phyloP scores from a whole-genome alignment of 2,329 filamentous ascomycete genomes.

The Cercospora citrullina region DNA sequence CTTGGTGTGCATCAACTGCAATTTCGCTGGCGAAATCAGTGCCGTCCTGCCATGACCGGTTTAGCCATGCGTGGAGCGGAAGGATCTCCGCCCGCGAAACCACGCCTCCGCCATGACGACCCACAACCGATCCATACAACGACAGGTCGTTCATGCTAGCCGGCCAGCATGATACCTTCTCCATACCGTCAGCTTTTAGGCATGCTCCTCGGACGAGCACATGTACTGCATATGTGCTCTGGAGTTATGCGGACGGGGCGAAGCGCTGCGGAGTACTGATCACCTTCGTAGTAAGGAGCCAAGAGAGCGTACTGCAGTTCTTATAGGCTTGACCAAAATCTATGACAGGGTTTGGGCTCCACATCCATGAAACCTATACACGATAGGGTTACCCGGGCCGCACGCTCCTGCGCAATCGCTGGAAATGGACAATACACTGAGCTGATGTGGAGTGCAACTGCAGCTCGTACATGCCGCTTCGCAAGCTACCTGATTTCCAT shows the following conservation, averaged over 20 bases:
- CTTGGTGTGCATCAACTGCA: neutral
- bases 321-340: neutral
- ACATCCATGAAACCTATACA: neutral
- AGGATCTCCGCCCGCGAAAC: neutral
- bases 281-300: neutral
- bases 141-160: neutral
- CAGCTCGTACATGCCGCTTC: neutral
- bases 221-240: neutral
- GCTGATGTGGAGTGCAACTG: conserved; percentile 1
- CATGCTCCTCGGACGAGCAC: neutral
- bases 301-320: neutral
- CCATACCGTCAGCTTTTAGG: neutral
- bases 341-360: neutral
- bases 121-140: neutral
- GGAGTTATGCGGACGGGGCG: neutral
- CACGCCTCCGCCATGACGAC: neutral
- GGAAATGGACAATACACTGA: conserved; percentile 4
- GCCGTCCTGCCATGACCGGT: neutral
- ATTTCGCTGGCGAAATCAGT: neutral
- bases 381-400: neutral
- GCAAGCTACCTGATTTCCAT: neutral
- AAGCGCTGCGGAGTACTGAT: neutral
- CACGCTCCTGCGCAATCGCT: conserved; percentile 2
- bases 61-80: neutral
- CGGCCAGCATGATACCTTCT: neutral